Evolutionary conservation across 1,139 yeast genomes (phyloP).

Genomic region (Magnusiomyces tetraspermus): DNA sequence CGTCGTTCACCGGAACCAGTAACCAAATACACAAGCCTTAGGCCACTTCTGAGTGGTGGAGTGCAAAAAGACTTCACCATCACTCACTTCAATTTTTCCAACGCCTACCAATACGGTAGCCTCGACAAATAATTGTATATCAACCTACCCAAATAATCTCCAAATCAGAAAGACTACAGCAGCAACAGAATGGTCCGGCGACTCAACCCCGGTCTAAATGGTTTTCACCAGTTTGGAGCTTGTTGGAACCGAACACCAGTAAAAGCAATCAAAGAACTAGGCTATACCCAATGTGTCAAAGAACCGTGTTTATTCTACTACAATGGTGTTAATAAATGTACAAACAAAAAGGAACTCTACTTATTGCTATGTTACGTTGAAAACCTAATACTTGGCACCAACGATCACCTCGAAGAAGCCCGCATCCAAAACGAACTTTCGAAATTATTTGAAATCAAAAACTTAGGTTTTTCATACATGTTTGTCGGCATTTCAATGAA

Average conservation of each 20-base stretch:
- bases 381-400: not conserved
- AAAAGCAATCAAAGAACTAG: not conserved
- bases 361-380: not conserved
- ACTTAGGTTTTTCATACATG: not conserved
- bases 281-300: not conserved
- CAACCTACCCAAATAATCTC: not conserved
- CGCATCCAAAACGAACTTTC: not conserved
- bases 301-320: not conserved
- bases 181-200: not conserved
- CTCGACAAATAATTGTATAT: not conserved
- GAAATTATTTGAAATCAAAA: not conserved
- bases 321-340: not conserved
- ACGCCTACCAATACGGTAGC: not conserved
- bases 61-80: not conserved
- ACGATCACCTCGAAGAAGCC: not conserved
- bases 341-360: not conserved
- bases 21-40: slow-evolving; percentile 15
- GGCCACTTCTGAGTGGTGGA: not conserved
- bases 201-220: not conserved
- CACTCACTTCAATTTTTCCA: not conserved
- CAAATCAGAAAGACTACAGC: not conserved
- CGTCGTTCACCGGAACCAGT: slow-evolving; percentile 17
- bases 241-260: not conserved
- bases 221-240: not conserved
- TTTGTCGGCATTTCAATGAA: not conserved